A percentile compares a stretch with the other conserved stretches of the same genome.
Evolutionary conservation across 2,329 filamentous ascomycete genomes (phyloP).

Genomic region (Elsinoe perseae): DNA sequence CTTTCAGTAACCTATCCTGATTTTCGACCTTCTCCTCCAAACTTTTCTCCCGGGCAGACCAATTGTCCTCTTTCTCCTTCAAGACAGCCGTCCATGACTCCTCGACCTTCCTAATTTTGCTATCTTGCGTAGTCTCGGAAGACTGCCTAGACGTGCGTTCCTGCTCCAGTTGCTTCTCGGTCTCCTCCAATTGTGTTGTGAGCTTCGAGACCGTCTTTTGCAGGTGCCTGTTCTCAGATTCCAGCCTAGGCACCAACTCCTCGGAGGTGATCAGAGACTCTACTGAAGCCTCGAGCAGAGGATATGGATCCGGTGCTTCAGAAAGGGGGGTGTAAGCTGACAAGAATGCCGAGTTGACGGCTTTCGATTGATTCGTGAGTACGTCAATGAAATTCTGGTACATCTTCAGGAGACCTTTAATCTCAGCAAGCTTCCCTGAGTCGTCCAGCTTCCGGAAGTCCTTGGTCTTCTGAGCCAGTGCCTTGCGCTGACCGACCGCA

Average conservation of each 20-base stretch:
- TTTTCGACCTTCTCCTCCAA: constrained; percentile 91
- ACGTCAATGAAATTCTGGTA: constrained; percentile 98
- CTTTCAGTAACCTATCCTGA: constrained; percentile 83
- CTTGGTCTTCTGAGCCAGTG: constrained; percentile 97
- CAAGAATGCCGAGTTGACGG: constrained; percentile 85
- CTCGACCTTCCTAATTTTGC: constrained; percentile 81
- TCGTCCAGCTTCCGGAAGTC: constrained; percentile 94
- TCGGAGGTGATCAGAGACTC: constrained; percentile 88
- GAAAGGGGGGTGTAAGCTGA: constrained; percentile 88
- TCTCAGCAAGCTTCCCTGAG: constrained; percentile 72
- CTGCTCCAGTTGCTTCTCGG: constrained; percentile 69
- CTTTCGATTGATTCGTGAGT: constrained; percentile 90
- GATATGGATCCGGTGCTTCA: constrained; percentile 93
- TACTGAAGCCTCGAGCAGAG: constrained; percentile 88
- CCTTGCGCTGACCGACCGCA: constrained; percentile 91
- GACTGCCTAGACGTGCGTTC: constrained; percentile 66
- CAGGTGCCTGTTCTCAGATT: constrained; percentile 81
- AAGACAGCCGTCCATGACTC: constrained; percentile 82
- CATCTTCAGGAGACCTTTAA: constrained; percentile 77
- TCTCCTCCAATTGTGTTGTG: constrained; percentile 73
- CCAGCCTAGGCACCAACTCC: constrained; percentile 83
- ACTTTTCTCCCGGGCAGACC: constrained; percentile 84
- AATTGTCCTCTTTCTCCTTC: constrained; percentile 91
- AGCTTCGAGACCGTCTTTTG: constrained; percentile 68
- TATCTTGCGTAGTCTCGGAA: constrained; percentile 68